Base-by-base conservation (phyloP, 2,329 filamentous ascomycete genomes). In the Dactylellina cionopaga region DNA sequence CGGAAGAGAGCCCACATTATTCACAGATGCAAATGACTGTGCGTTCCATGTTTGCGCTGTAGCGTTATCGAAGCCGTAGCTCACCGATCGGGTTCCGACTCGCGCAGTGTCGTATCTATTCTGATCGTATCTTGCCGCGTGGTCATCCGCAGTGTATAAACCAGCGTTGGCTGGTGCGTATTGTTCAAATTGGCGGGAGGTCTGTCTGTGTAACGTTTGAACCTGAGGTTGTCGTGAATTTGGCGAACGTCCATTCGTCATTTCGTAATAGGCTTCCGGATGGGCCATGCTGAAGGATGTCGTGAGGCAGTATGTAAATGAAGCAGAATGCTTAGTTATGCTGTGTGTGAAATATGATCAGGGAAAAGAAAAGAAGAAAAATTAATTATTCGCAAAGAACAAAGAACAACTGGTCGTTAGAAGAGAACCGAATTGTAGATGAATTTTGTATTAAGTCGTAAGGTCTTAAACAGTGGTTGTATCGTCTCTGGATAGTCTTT, bases 41-140 rank as follows among this genome's bases (percentile, higher is more conserved):
- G 92, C 89, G 79, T 89, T 91, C 92, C 92, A 96, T 17, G 89
- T 88, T 78, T 92, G 90, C n/a, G 85, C 84, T n/a, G 82, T 81
- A 68, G 83, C 82, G 79, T 88, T 87, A 78, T 92, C 91, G 76
- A 93, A 90, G 68, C 82, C 86, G 77, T 87, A 84, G 66, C 84
- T 85, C 75, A 91, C 89, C 78, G 83, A 86, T 76, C 84, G 83
- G 80, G 83, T 88, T 81, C 84, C 90, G 81, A 81, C 79, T 37
- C 82, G 80, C 63, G 78, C 83, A 79, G 83, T 82, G 80, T 85
- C 87, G 80, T 83, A 88, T 77, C 82, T 84, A 79, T 75, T 81
- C 79, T 76, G 81, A 81, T 76, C 82, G 79, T 78, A 77, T 49
- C 78, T 76, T 51, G 84, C 81, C 77, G 84, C 83, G 75, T 86